Base-by-base conservation (phyloP, 176 grass and related monocot genomes). In the Cenchrus americanus region DNA sequence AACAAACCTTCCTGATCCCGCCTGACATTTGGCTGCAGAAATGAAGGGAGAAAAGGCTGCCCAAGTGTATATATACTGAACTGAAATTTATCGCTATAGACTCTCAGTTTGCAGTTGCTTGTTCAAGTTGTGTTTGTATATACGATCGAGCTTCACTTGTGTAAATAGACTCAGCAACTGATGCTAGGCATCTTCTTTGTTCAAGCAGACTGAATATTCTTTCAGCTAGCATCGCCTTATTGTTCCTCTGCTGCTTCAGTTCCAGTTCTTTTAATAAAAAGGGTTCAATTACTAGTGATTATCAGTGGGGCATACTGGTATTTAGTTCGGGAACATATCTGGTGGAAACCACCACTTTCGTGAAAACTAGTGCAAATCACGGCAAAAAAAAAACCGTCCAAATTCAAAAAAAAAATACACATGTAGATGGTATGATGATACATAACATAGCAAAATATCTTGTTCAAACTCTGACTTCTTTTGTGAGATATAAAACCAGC, bases 1-100 rank as follows among this genome's bases (percentile, higher is more conserved):
- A 69, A 82, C 40, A 37, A 37, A 69, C 76, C 89, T 97, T 97
- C 95, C 92, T 94, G 95, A 97, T 97, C 95, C 87, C 89, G 79
- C 86, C 80, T 78, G 83, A 75, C 66, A 57, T 80, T 90, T 90
- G 88, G 88, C 88, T 91, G 90, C 82, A 84, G 93, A 99, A 94
- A 94, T 99, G 96, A 99, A 87, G 93, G 89, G 89, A 87, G 91
- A 94, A 68, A 81, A 81, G 78, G 82, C 64, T 88, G 71, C 88
- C 70, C 70, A 88, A 92, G 11, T 98, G 96, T 98, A 89, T 19
- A 92, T 94, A 91, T 86, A 80, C 66, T 85, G 71, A 83, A 83
- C 71, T 85, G 71, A 83, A 83, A 82, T 54, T 54, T 82, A 43
- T 84, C 50, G 67, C 59, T 41, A 75, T 76, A 83, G 80, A 77